These are phyloP conservation scores for Yamadazyma triangularis DNA, from an alignment of 1,139 yeast genomes.

Conservation along the genomic window DNA sequence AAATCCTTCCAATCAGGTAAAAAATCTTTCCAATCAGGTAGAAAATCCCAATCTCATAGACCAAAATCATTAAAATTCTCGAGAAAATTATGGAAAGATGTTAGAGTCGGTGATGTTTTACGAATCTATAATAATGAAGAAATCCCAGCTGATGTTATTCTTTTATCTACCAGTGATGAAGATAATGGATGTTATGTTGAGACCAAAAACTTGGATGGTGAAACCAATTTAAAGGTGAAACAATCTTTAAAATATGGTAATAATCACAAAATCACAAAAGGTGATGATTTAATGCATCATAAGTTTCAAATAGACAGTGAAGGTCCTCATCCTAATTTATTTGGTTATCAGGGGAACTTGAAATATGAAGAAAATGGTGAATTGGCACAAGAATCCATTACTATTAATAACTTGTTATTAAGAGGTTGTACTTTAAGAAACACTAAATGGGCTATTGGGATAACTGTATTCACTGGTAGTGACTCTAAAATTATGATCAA, in stretches of 20 bases:
- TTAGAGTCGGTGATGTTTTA: slow-evolving; percentile 51
- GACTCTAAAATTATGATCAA: slow-evolving; percentile 57
- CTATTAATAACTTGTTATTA: slow-evolving; percentile 44
- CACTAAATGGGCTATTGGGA: slow-evolving; percentile 52
- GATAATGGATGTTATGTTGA: slow-evolving; percentile 55
- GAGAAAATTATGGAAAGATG: slow-evolving; percentile 48
- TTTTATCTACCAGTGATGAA: slow-evolving; percentile 49
- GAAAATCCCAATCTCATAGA: slow-evolving; percentile 1
- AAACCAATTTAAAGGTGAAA: slow-evolving; percentile 54
- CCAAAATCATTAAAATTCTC: slow-evolving; percentile 24
- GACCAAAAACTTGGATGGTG: slow-evolving; percentile 60
- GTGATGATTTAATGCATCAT: slow-evolving; percentile 40
- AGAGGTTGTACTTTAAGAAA: slow-evolving; percentile 53
- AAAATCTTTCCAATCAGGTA: too few relatives aligned
- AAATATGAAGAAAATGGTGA: slow-evolving; percentile 24
- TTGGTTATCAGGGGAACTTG: slow-evolving; percentile 52
- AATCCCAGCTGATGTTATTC: slow-evolving; percentile 52
- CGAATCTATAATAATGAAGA: slow-evolving; percentile 53
- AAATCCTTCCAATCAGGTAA: slow-evolving; percentile 19
- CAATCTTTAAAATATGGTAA: slow-evolving; percentile 43
- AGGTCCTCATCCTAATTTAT: slow-evolving; percentile 53
- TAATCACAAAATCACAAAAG: slow-evolving; percentile 28
- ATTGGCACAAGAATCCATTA: slow-evolving; percentile 36
- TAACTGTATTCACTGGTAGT: slow-evolving; percentile 49
- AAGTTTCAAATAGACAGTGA: slow-evolving; percentile 47